phyloP scores from a whole-genome alignment of 2,329 filamentous ascomycete genomes.

The Phaeosphaeriaceae sp. region DNA sequence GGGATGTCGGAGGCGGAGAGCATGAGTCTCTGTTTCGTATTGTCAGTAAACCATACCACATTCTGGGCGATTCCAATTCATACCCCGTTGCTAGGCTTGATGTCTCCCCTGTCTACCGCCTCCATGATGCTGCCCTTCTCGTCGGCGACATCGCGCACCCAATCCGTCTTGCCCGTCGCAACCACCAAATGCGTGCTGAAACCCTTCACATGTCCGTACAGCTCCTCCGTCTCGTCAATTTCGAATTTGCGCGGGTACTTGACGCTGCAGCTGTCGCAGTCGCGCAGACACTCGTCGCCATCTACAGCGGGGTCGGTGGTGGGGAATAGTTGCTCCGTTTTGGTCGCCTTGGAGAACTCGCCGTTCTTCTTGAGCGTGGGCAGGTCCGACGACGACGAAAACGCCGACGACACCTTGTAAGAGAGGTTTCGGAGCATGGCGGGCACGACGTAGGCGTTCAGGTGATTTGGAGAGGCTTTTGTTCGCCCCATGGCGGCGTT shows the following conservation, averaged over 20 bases:
- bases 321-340: slow-evolving; percentile 69
- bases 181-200: slow-evolving; percentile 92
- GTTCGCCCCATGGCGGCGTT: slow-evolving; percentile 23
- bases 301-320: slow-evolving; percentile 77
- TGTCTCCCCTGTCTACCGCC: slow-evolving; percentile 58
- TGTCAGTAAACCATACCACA: neutral
- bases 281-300: slow-evolving; percentile 86
- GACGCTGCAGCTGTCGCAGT: slow-evolving; percentile 82
- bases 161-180: slow-evolving; percentile 94
- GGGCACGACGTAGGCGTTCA: slow-evolving; percentile 46
- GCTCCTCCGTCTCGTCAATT: slow-evolving; percentile 76
- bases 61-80: slow-evolving; percentile 36
- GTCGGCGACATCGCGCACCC: slow-evolving; percentile 84
- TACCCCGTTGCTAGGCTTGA: slow-evolving; percentile 72
- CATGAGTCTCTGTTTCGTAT: slow-evolving; percentile 72
- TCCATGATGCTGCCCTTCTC: slow-evolving; percentile 73
- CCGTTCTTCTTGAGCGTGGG: slow-evolving; percentile 40
- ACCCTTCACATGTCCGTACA: slow-evolving; percentile 85
- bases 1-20: slow-evolving; percentile 92
- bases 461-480: slow-evolving; percentile 29
- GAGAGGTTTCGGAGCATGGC: slow-evolving; percentile 46
- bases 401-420: slow-evolving; percentile 44
- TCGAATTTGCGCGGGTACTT: slow-evolving; percentile 76
- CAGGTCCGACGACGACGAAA: slow-evolving; percentile 36
- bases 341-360: slow-evolving; percentile 57